Conservation (phyloP, 768 basidiomycete genomes). For the Mycena vulgaris region DNA sequence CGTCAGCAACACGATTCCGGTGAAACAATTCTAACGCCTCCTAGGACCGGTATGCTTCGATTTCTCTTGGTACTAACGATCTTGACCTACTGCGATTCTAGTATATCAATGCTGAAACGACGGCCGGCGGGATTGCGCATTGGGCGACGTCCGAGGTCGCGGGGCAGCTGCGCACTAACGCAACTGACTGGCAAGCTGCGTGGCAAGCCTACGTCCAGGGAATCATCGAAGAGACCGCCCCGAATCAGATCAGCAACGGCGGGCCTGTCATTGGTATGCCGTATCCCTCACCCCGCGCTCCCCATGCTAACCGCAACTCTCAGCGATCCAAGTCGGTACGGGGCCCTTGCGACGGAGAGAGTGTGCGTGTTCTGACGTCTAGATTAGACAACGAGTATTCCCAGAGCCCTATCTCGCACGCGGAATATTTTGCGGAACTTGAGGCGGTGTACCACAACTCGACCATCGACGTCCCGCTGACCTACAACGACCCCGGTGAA, state of each 20-base stretch:
- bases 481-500: conserved; percentile 79
- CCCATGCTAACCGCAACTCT: neutral
- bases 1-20: conserved; percentile 26
- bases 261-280: conserved; percentile 81
- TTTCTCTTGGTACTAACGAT: too few relatives aligned
- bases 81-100: conserved; percentile 41
- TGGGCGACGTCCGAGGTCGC: conserved; percentile 82
- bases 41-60: conserved; percentile 54
- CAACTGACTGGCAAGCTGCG: conserved; percentile 75
- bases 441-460: conserved; percentile 69
- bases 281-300: neutral
- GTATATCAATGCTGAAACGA: conserved; percentile 88
- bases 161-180: conserved; percentile 81
- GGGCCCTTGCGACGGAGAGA: neutral
- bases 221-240: conserved; percentile 71
- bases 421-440: conserved; percentile 76
- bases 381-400: conserved; percentile 82
- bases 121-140: conserved; percentile 79
- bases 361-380: neutral
- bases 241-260: conserved; percentile 79
- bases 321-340: conserved; percentile 72
- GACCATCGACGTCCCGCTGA: conserved; percentile 77
- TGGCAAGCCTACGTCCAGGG: conserved; percentile 83
- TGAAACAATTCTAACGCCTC: conserved; percentile 24
- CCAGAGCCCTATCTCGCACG: conserved; percentile 60